Evolutionary conservation across 2,329 filamentous ascomycete species (phyloP).

Genomic region (Curvularia sp.): DNA sequence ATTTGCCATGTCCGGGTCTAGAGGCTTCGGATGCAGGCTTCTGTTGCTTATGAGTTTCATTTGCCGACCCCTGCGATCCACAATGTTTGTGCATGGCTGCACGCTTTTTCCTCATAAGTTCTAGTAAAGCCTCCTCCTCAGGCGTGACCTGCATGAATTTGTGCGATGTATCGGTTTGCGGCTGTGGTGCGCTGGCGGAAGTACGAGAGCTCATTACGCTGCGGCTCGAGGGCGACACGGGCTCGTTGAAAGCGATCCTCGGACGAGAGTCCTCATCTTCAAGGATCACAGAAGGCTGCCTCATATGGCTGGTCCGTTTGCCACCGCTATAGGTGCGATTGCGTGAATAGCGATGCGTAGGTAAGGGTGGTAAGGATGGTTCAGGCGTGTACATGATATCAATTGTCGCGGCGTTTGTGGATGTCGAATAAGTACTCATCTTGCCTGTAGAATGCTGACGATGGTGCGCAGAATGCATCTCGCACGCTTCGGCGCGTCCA

Average conservation of each 20-base stretch:
- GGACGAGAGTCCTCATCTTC: conserved; percentile 46
- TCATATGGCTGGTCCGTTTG: conserved; percentile 41
- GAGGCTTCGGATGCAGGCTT: conserved; percentile 24
- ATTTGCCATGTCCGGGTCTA: conserved; percentile 29
- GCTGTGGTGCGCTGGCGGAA: conserved; percentile 46
- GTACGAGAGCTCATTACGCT: conserved; percentile 44
- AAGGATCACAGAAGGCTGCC: conserved; percentile 50
- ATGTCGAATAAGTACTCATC: conserved; percentile 45
- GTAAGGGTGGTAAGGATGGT: conserved; percentile 25
- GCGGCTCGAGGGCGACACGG: conserved; percentile 36
- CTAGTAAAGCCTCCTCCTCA: conserved; percentile 59
- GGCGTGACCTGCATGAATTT: conserved; percentile 58
- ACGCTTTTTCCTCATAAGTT: conserved; percentile 59
- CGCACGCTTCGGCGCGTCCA: conserved; percentile 49
- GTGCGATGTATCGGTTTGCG: conserved; percentile 36
- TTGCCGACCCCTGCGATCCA: conserved; percentile 48
- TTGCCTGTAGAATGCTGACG: conserved; percentile 40
- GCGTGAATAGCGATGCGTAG: conserved; percentile 27
- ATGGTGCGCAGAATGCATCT: conserved; percentile 36
- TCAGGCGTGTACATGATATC: conserved; percentile 51
- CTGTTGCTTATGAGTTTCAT: conserved; percentile 44
- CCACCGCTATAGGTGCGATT: conserved; percentile 31
- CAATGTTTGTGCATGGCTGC: conserved; percentile 55
- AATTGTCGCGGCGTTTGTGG: conserved; percentile 49
- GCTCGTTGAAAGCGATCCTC: conserved; percentile 33